phyloP scores from a whole-genome alignment of 768 basidiomycete species.

The Pseudohyphozyma bogoriensis region DNA sequence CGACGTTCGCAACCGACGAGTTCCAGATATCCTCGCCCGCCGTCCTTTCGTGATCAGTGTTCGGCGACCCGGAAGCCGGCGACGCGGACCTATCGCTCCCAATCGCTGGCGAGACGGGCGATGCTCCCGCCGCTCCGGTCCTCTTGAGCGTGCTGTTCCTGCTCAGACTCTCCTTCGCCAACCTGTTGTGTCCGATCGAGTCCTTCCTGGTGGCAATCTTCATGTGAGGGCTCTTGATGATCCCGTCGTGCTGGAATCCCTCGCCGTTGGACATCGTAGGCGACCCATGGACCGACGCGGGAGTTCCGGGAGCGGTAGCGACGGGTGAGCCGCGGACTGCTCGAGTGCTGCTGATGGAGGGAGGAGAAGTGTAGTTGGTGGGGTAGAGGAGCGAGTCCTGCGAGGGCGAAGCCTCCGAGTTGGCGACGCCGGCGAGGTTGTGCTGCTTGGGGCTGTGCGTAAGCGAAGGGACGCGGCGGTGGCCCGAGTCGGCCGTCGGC shows the following conservation, averaged over 20 bases:
- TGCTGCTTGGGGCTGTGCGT: not conserved
- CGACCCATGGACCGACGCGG: no score
- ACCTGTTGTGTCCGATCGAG: not conserved
- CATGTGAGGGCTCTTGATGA: constrained; percentile 3
- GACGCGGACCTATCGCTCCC: not conserved
- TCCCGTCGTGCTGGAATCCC: no score
- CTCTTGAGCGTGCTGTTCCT: no score
- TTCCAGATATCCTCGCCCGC: not conserved
- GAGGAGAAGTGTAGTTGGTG: no score
- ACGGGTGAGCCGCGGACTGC: no score
- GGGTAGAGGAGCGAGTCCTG: no score
- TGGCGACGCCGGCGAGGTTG: not conserved
- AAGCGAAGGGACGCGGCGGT: not conserved
- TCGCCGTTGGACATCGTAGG: no score
- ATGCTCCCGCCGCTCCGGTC: no score
- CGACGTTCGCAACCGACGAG: not conserved
- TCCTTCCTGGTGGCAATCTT: constrained; percentile 1
- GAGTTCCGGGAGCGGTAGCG: no score
- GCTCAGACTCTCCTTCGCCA: not conserved
- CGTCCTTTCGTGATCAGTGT: not conserved
- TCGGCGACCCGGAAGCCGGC: not conserved
- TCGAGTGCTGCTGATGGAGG: not conserved
- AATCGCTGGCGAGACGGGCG: no score
- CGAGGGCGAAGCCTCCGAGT: no score
- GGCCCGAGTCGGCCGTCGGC: not conserved